Evolutionary conservation across 495 filamentous ascomycete species (phyloP).

Genomic region (Penicillium longicatenatum): DNA sequence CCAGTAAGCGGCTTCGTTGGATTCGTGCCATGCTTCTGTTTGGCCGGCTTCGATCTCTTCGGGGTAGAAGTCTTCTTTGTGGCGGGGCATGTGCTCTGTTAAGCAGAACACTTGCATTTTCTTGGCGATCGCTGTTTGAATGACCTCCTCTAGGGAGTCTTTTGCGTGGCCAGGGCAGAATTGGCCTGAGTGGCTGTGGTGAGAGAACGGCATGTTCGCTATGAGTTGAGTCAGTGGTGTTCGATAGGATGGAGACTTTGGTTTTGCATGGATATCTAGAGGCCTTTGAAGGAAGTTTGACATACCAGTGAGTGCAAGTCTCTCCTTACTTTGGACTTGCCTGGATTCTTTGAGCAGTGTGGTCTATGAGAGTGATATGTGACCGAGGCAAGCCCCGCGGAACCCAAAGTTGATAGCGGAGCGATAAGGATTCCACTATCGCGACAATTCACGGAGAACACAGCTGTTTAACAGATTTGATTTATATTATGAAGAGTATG

Average conservation of each 20-base stretch:
- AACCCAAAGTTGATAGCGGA: constrained; percentile 10
- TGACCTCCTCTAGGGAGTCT: constrained; percentile 78
- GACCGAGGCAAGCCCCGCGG: neutral
- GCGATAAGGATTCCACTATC: constrained; percentile 19
- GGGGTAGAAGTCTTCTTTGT: constrained; percentile 68
- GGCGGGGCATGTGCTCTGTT: constrained; percentile 96
- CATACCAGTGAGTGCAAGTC: neutral
- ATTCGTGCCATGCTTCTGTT: constrained; percentile 42
- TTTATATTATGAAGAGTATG: neutral
- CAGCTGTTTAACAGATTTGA: neutral
- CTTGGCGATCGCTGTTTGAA: constrained; percentile 73
- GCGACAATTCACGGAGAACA: neutral
- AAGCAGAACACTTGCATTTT: constrained; percentile 82
- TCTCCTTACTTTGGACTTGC: neutral
- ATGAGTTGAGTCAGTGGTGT: neutral
- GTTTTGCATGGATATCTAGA: neutral
- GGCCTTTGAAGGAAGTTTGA: neutral
- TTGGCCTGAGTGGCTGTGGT: constrained; percentile 97
- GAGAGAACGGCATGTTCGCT: constrained; percentile 85
- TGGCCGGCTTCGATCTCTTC: constrained; percentile 64
- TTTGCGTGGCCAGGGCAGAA: constrained; percentile 91
- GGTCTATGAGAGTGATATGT: neutral
- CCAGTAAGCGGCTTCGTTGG: constrained; percentile 71
- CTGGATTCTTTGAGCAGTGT: neutral
- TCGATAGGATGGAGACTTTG: neutral